Percentiles rank a stretch among this genome's conserved stretches.
Conservation (phyloP, 2,329 filamentous ascomycete species). For the Pseudogymnoascus sp. region DNA sequence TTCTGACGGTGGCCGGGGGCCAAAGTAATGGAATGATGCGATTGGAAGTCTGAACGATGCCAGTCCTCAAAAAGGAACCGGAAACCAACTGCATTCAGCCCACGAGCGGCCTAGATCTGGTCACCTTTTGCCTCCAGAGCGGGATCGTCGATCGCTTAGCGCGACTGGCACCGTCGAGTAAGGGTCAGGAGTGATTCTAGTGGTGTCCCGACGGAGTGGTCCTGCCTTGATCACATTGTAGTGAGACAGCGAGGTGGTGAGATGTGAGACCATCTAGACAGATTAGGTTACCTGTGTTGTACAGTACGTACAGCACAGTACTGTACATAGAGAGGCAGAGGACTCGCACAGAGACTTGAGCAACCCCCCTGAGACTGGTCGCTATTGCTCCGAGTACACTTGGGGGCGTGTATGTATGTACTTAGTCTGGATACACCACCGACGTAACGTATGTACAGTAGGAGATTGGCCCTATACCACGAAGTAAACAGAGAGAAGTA, state of each 20-base stretch:
- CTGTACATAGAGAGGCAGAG: background rate
- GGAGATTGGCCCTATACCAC: background rate
- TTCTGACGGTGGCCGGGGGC: background rate
- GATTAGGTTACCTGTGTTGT: background rate
- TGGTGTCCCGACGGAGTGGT: background rate
- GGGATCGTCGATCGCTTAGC: slow-evolving; percentile 1
- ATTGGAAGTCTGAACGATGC: background rate
- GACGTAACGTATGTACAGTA: background rate
- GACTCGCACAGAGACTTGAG: background rate
- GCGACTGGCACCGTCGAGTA: background rate
- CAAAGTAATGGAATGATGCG: background rate
- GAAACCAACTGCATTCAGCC: background rate
- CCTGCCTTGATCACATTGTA: background rate
- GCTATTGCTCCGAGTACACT: background rate
- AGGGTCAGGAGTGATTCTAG: background rate
- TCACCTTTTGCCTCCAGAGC: background rate
- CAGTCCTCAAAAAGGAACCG: background rate
- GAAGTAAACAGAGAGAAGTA: background rate
- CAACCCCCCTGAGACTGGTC: background rate
- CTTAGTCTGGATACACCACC: background rate
- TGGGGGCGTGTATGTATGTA: background rate
- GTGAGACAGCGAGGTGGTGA: background rate
- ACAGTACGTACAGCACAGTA: background rate
- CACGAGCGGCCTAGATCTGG: background rate
- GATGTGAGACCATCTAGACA: background rate